Percentiles rank a stretch among this genome's conserved stretches.
phyloP scores from a whole-genome alignment of 2,329 filamentous ascomycete species.

The Neocatenulostroma microsporum region DNA sequence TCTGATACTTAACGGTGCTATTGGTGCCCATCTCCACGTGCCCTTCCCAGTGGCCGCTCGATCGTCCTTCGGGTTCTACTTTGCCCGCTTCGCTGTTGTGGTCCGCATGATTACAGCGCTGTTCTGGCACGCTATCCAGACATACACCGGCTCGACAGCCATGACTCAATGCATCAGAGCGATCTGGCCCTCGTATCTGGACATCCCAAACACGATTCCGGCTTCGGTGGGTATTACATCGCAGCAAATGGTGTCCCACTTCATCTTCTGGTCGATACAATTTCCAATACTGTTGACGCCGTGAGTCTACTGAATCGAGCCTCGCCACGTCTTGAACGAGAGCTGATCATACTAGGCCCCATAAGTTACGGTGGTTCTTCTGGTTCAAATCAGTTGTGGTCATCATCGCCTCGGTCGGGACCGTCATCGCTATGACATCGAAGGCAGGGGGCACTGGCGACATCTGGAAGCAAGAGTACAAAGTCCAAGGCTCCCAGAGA shows the following conservation, averaged over 20 bases:
- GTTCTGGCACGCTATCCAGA: constrained; percentile 22
- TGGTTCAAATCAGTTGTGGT: constrained; percentile 35
- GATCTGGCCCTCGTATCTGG: constrained; percentile 35
- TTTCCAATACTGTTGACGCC: constrained; percentile 47
- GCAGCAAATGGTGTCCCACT: constrained; percentile 49
- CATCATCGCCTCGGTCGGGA: constrained; percentile 46
- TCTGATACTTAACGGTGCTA: constrained; percentile 32
- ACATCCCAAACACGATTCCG: constrained; percentile 35
- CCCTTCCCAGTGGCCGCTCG: constrained; percentile 35
- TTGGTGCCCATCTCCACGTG: constrained; percentile 42
- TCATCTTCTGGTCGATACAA: constrained; percentile 52
- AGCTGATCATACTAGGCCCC: constrained; percentile 1
- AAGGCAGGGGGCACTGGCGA: constrained; percentile 26
- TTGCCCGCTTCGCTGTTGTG: constrained; percentile 5
- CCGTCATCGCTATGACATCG: constrained; percentile 30
- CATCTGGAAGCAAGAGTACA: constrained; percentile 25
- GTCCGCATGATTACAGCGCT: constrained; percentile 12
- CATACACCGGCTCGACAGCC: constrained; percentile 12
- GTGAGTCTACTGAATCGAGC: constrained; percentile 19
- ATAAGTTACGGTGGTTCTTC: constrained; percentile 15
- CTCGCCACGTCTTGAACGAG: constrained; percentile 31
- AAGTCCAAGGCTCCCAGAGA: constrained; percentile 19
- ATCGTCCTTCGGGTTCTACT: constrained; percentile 16
- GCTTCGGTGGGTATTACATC: constrained; percentile 47
- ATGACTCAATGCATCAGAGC: constrained; percentile 18